Evolutionary conservation across 1,284 basidiomycete species (phyloP).

Genomic region (Tylopilus sp.): DNA sequence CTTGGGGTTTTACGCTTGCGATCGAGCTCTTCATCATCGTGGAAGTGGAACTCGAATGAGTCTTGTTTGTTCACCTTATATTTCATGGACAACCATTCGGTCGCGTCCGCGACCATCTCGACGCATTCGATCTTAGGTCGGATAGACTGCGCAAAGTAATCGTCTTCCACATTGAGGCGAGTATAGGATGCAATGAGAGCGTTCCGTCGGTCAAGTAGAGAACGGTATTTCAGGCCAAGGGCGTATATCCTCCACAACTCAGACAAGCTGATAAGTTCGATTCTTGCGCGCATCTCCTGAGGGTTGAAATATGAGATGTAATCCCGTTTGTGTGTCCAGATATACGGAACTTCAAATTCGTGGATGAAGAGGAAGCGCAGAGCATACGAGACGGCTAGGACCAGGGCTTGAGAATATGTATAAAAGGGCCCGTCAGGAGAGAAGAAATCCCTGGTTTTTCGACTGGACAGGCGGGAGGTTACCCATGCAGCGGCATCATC

Average conservation of each 20-base stretch:
- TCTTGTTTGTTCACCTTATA: conserved; percentile 78
- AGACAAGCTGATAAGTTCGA: conserved; percentile 71
- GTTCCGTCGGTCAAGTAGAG: conserved; percentile 73
- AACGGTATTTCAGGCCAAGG: conserved; percentile 85
- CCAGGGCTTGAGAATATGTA: conserved; percentile 67
- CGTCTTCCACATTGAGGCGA: conserved; percentile 61
- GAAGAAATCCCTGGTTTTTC: conserved; percentile 78
- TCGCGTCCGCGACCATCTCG: conserved; percentile 89
- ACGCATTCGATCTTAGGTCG: conserved; percentile 67
- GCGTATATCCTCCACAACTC: conserved; percentile 89
- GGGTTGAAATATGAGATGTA: conserved; percentile 80
- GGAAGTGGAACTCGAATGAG: conserved; percentile 58
- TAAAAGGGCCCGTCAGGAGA: conserved; percentile 55
- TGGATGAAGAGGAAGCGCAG: conserved; percentile 86
- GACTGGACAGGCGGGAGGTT: conserved; percentile 77
- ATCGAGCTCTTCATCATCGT: conserved; percentile 65
- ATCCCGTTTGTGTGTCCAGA: conserved; percentile 93
- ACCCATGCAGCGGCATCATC: conserved; percentile 89
- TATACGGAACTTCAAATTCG: conserved; percentile 90
- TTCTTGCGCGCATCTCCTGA: conserved; percentile 49
- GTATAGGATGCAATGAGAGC: conserved; percentile 65
- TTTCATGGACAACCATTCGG: conserved; percentile 89
- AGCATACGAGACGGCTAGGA: conserved; percentile 78
- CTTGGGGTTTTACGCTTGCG: conserved; percentile 81
- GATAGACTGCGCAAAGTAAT: conserved; percentile 72